Evolutionary conservation across 768 basidiomycete species (phyloP).

Genomic region (Phaffia australis): DNA sequence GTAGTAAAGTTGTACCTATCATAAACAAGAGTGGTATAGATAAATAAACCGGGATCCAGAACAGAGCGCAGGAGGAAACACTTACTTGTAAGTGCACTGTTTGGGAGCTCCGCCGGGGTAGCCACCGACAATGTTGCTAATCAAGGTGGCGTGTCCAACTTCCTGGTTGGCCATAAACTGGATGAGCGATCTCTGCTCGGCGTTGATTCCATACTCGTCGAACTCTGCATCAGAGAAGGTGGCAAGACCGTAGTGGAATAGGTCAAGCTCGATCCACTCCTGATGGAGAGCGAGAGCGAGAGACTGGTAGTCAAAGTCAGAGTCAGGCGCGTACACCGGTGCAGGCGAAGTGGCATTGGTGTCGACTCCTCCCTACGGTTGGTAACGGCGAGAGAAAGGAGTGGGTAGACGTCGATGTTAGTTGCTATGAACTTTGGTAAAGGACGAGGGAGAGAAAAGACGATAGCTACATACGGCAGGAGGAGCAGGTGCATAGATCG

Average conservation of each 20-base stretch:
- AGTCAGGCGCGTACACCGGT: conserved; percentile 13
- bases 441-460: too few relatives aligned
- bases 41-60: conserved; percentile 28
- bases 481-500: too few relatives aligned
- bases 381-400: too few relatives aligned
- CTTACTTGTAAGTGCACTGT: not conserved
- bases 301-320: conserved; percentile 22
- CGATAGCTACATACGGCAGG: too few relatives aligned
- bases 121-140: conserved; percentile 46
- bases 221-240: conserved; percentile 51
- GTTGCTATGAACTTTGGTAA: too few relatives aligned
- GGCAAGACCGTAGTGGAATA: conserved; percentile 51
- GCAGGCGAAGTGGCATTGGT: conserved; percentile 7
- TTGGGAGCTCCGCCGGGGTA: conserved; percentile 29
- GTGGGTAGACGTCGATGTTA: too few relatives aligned
- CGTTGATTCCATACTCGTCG: conserved; percentile 46
- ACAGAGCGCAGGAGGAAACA: conserved; percentile 21
- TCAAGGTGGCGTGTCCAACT: conserved; percentile 50
- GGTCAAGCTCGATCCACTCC: conserved; percentile 34
- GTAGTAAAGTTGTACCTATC: conserved; percentile 49
- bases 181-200: conserved; percentile 40
- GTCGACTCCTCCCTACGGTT: too few relatives aligned
- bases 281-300: conserved; percentile 22
- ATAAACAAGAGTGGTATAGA: conserved; percentile 38
- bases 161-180: conserved; percentile 41